These are phyloP conservation scores for Telfairia occidentalis DNA, from an alignment of 331 rosid species.

Conservation along the genomic window DNA sequence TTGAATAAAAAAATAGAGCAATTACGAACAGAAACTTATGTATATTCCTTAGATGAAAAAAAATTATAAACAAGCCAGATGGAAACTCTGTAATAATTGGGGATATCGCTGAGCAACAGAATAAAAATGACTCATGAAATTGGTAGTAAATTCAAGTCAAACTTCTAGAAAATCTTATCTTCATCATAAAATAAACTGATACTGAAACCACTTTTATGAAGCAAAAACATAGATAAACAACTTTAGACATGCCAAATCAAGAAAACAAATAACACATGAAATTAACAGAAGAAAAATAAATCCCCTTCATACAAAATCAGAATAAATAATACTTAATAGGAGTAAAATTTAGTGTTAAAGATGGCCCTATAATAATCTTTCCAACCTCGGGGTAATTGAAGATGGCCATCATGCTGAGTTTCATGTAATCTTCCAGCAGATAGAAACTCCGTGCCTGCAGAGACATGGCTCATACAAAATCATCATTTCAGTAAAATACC, in stretches of 20 bases:
- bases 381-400: constrained; percentile 55
- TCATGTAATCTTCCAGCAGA: constrained; percentile 35
- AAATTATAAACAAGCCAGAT: neutral
- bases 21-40: neutral
- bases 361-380: neutral
- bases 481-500: constrained; percentile 5
- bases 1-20: neutral
- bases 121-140: neutral
- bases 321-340: neutral
- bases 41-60: neutral
- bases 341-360: neutral
- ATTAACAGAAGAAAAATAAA: neutral
- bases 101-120: neutral
- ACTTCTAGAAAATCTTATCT: neutral
- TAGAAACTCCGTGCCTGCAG: constrained; percentile 44
- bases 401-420: constrained; percentile 30
- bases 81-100: neutral
- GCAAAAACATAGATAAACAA: neutral
- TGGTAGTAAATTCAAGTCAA: neutral
- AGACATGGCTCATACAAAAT: constrained; percentile 15
- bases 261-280: neutral
- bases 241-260: neutral
- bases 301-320: neutral
- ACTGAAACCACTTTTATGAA: neutral
- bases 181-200: neutral